A percentile compares a stretch with the other conserved stretches of the same genome.
Evolutionary conservation across 805 yeast genomes (phyloP).

Genomic region (Candida krabiensis): DNA sequence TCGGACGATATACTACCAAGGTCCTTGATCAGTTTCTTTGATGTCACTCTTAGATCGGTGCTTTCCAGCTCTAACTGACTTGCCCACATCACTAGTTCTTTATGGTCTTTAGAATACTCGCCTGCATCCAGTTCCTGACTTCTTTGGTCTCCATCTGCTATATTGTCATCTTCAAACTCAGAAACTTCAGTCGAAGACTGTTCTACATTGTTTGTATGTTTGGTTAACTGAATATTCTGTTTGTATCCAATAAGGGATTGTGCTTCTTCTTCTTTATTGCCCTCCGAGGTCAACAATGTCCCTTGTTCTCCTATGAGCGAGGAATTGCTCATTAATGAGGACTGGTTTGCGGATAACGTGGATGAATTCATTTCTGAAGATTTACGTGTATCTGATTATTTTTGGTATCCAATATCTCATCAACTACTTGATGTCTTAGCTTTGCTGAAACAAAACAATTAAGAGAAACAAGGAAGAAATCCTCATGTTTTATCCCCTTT

Average conservation of each 20-base stretch:
- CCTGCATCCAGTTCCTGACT: constrained; percentile 1
- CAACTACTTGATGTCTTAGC: no score
- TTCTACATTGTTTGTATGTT: constrained; percentile 1
- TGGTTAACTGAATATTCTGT: constrained; percentile 4
- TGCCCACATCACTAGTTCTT: constrained; percentile 47
- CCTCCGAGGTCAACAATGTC: no score
- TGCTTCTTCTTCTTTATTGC: background rate
- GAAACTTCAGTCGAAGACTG: constrained; percentile 17
- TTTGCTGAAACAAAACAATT: background rate
- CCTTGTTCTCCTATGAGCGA: constrained; percentile 6
- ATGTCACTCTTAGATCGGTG: constrained; percentile 39
- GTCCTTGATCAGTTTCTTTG: constrained; percentile 17
- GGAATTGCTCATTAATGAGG: constrained; percentile 6
- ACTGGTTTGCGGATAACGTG: background rate
- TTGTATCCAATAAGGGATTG: background rate
- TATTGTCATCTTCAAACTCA: constrained; percentile 5
- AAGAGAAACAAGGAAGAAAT: background rate
- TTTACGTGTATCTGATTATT: background rate
- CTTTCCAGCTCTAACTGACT: constrained; percentile 50
- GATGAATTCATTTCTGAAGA: background rate
- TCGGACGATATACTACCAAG: constrained; percentile 12
- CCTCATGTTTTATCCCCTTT: no score
- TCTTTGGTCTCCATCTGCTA: background rate
- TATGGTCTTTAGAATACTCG: constrained; percentile 18
- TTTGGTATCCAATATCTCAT: background rate